Conservation (phyloP, 2,329 filamentous ascomycete genomes). For the Acrodontium crateriforme region DNA sequence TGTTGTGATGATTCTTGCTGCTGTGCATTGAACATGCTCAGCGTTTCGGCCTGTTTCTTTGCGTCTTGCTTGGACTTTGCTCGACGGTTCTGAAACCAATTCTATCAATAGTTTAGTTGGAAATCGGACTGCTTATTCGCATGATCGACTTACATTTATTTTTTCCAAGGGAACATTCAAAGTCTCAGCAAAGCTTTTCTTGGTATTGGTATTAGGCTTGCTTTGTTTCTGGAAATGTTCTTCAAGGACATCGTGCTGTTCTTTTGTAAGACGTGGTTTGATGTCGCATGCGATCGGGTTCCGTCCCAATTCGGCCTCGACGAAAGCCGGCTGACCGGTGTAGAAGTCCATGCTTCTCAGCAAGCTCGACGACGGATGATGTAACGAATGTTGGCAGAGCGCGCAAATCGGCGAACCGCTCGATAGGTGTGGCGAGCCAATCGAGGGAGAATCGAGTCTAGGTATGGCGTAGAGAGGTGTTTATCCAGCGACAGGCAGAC, state of each 20-base stretch:
- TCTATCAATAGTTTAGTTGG: too few species aligned
- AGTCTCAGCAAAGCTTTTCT: conserved; percentile 35
- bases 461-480: too few species aligned
- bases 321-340: too few species aligned
- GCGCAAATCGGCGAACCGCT: too few species aligned
- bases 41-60: conserved; percentile 29
- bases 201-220: conserved; percentile 37
- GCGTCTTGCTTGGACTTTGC: conserved; percentile 40
- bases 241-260: conserved; percentile 40
- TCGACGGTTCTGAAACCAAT: conserved; percentile 41
- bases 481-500: too few species aligned
- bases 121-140: too few species aligned
- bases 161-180: conserved; percentile 38
- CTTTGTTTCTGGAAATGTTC: conserved; percentile 33
- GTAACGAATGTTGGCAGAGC: too few species aligned
- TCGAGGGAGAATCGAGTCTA: too few species aligned
- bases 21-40: conserved; percentile 12
- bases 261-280: conserved; percentile 39
- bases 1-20: conserved; percentile 8
- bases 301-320: too few species aligned
- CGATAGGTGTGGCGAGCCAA: too few species aligned
- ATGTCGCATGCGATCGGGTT: conserved; percentile 27
- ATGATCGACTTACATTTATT: conserved; percentile 40
- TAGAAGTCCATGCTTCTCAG: too few species aligned
- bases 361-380: too few species aligned